Conservation (phyloP, 345 rosid species). For the Citrus hindsii region DNA sequence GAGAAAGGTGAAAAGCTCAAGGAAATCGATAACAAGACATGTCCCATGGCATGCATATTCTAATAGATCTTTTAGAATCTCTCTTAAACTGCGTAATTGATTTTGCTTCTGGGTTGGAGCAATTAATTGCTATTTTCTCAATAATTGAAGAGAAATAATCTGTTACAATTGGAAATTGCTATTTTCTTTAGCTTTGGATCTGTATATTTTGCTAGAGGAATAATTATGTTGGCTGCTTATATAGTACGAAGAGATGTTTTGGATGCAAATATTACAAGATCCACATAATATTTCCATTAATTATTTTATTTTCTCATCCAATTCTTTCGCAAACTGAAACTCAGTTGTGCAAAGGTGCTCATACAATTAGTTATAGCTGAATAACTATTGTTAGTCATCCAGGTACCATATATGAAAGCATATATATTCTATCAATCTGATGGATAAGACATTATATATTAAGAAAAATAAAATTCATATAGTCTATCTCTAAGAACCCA, state of each 20-base stretch:
- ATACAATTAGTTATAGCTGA: no score
- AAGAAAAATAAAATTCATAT: not conserved
- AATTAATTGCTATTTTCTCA: not conserved
- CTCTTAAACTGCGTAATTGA: not conserved
- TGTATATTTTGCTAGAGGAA: no score
- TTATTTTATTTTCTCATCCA: no score
- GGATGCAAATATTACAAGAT: no score
- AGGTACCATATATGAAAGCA: not conserved
- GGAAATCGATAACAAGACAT: not conserved
- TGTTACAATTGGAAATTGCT: not conserved
- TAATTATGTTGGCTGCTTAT: no score
- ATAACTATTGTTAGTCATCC: not conserved
- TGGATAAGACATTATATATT: not conserved
- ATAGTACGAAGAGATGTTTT: no score
- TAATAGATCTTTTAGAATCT: not conserved
- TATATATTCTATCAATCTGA: constrained; percentile 9
- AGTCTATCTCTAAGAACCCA: not conserved
- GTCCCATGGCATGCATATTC: not conserved
- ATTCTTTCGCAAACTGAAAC: no score
- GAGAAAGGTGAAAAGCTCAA: not conserved
- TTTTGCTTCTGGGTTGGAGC: not conserved
- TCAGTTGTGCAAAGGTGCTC: no score
- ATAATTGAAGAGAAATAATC: not conserved
- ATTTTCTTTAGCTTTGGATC: not conserved
- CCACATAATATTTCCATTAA: no score